Base-by-base conservation (phyloP, 2,329 filamentous ascomycete species). In the Dothideomycetes sp. region DNA sequence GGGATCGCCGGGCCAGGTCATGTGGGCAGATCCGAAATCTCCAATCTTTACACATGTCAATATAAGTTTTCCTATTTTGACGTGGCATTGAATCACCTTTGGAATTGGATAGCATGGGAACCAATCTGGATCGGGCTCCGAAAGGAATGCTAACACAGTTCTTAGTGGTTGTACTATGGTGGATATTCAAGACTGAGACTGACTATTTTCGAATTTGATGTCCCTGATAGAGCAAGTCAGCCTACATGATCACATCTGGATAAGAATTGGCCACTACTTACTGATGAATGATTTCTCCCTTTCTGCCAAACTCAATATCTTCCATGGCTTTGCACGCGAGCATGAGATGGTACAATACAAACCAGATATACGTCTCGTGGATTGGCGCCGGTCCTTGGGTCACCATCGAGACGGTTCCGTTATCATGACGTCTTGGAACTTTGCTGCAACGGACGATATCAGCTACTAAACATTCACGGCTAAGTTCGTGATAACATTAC, bases 141-240 rank as follows among this genome's bases (percentile, higher is more conserved):
- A 4, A 14, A 41, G 4, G 12, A 41, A 41, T 8, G 37, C 39
- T 41, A n/a, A n/a, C 3, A 5, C 14, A 11, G n/a, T n/a, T 14
- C 5, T 15, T 9, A 27, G 34, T 11, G 33, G 34, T 36, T 16
- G 10, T 14, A 17, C n/a, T 19, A 19, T n/a, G 14, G 2, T 14
- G 30, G 10, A 5, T 8, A 32, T 12, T 32, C 24, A 9, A 16
- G 7, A 4, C 12, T 32, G 19, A 4, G 17, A 32, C 33, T 29
- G 3, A 41, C 39, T 37, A 19, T 41, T 41, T 2, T 11, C 9
- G 4, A 34, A 19, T 15, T 41, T 41, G 29, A 41, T 41, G 16
- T 41, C 39, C 17, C 39, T 41, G 39, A 12, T 22, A 4, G n/a
- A n/a, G 3, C 8, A 4, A 4, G 12, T 40, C 14, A 40, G 38